phyloP scores from a whole-genome alignment of 441 rosid genomes.

The Populus trichocarpa region DNA sequence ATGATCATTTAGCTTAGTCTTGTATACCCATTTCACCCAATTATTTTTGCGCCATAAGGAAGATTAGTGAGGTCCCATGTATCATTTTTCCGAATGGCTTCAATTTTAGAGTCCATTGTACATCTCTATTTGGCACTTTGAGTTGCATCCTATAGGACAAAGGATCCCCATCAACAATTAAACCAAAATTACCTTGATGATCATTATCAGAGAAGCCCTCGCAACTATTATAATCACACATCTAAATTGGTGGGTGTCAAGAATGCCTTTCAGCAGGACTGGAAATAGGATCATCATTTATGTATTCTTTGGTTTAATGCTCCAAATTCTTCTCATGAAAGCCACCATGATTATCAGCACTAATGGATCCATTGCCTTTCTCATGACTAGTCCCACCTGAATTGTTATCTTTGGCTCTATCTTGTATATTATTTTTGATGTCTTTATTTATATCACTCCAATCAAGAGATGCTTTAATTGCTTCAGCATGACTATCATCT shows the following conservation, averaged over 20 bases:
- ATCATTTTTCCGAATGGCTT: not conserved
- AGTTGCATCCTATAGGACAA: not conserved
- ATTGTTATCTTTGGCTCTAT: not conserved
- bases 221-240: not conserved
- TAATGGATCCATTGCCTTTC: no score
- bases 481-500: not conserved
- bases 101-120: not conserved
- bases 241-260: not conserved
- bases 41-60: not conserved
- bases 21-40: not conserved
- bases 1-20: no score
- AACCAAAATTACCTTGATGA: not conserved
- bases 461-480: not conserved
- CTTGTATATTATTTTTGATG: not conserved
- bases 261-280: not conserved
- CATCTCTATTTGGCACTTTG: not conserved
- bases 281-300: not conserved
- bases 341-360: not conserved
- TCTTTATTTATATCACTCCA: slow-evolving; percentile 2
- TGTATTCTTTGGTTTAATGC: not conserved
- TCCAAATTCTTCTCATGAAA: not conserved
- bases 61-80: not conserved
- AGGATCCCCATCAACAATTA: not conserved
- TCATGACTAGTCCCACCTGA: no score
- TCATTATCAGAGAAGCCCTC: not conserved